phyloP scores from a whole-genome alignment of 177 flowering plant species.

The Vitis hybrid region DNA sequence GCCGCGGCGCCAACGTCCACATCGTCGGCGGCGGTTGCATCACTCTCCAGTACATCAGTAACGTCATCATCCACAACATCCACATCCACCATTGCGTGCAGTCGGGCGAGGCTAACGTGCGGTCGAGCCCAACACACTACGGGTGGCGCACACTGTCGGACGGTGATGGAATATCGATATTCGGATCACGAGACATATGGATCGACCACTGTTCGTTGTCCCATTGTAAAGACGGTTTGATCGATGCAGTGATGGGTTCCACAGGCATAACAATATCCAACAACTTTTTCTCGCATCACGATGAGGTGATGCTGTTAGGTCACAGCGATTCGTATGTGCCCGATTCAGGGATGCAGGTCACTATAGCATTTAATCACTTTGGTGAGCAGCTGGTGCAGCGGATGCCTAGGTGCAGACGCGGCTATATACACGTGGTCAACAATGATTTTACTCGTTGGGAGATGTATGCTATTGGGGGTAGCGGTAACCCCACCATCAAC shows the following conservation, averaged over 20 bases:
- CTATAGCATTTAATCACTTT: constrained; percentile 73
- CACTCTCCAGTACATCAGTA: constrained; percentile 47
- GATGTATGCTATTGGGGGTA: constrained; percentile 87
- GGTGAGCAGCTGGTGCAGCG: constrained; percentile 62
- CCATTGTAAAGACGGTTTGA: constrained; percentile 56
- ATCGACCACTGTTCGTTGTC: constrained; percentile 61
- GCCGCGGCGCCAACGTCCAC: constrained; percentile 65
- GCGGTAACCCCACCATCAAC: constrained; percentile 73
- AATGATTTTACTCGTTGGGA: constrained; percentile 76
- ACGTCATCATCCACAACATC: constrained; percentile 60
- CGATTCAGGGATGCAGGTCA: constrained; percentile 70
- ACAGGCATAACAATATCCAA: constrained; percentile 61
- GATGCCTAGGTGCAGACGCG: constrained; percentile 76
- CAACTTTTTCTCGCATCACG: constrained; percentile 54
- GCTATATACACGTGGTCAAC: constrained; percentile 78
- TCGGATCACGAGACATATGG: constrained; percentile 56
- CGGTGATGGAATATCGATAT: constrained; percentile 70
- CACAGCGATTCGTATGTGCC: constrained; percentile 57
- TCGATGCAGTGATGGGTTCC: constrained; percentile 66
- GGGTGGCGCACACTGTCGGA: constrained; percentile 52
- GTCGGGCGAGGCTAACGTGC: constrained; percentile 45
- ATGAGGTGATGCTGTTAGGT: constrained; percentile 70
- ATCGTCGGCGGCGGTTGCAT: constrained; percentile 64
- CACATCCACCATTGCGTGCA: constrained; percentile 51
- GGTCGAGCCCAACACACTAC: constrained; percentile 56